Conservation (phyloP, 2,329 filamentous ascomycete genomes). For the Aspergillus flavus region DNA sequence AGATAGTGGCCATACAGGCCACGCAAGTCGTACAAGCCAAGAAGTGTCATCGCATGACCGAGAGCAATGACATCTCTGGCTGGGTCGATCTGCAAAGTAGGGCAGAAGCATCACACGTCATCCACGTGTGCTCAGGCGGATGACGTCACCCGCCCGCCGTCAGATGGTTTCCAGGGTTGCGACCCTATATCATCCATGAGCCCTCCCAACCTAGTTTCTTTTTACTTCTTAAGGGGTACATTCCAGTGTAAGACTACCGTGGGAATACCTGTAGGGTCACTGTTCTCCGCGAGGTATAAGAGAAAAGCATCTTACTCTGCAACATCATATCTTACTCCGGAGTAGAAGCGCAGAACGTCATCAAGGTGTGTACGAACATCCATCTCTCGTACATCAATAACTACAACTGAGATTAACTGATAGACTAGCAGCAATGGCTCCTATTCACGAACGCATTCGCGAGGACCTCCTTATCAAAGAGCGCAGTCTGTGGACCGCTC, state of each 20-base stretch:
- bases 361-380: not conserved
- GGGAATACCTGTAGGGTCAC: not conserved
- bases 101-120: slow-evolving; percentile 8
- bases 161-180: not conserved
- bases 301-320: not conserved
- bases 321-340: not conserved
- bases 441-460: slow-evolving; percentile 42
- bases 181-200: not conserved
- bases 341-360: not conserved
- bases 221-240: not conserved
- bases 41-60: not conserved
- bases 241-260: not conserved
- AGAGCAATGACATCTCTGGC: slow-evolving; percentile 6
- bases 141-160: slow-evolving; percentile 10
- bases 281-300: not conserved
- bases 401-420: not conserved
- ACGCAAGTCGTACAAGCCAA: not conserved
- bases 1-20: not conserved
- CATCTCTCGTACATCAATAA: too few relatives aligned
- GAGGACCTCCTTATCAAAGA: slow-evolving; percentile 39
- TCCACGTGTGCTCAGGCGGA: slow-evolving; percentile 7
- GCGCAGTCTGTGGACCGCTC: slow-evolving; percentile 40
- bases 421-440: slow-evolving; percentile 28
- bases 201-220: not conserved
- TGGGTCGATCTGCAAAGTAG: not conserved